Base-by-base conservation (phyloP, 495 filamentous ascomycete genomes). In the Corynascus novoguineensis region DNA sequence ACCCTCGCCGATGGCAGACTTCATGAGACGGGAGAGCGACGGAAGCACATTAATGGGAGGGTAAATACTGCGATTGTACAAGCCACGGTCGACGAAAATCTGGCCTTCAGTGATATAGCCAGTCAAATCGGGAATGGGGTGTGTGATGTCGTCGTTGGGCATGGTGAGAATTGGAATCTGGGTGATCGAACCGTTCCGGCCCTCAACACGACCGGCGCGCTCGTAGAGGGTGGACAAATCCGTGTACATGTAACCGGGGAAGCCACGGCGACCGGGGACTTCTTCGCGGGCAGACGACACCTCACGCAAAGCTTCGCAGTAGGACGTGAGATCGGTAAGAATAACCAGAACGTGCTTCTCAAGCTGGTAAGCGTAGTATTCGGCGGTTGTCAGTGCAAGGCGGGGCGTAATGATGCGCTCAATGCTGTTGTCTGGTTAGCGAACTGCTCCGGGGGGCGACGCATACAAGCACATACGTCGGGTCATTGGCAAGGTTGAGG, bases 181-280 rank as follows among this genome's bases (percentile, higher is more conserved):
- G 31, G 93, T 99, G 69, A 99, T 99, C 49, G 92, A 97, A 48
- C 95, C 95, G 68, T 97, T 96, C 60, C 95, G 89, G 58, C 95
- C 95, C 69, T 95, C 81, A 28, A 99, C 95, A 85, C 95, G 95
- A 65, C 95, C 95, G 66, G 95, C 95, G 78, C 95, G 90, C 74
- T 99, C 95, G 78, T 99, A 99, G 65, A 99, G 93, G 64, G 95
- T 99, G 47, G 95, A 96, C 83, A 99, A 87, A 85, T 99, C 95
- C 54, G 95, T 99, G 80, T 99, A 99, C 95, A 99, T 99, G 81
- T 99, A 99, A 90, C 95, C 95, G 49, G 95, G 95, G 78, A 95
- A 99, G 79, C 95, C 95, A 82, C 95, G 91, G 73, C 95, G 92
- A 80, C 95, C 95, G 56, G 95, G 95, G 41, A 99, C 95, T 88